A percentile compares a stretch with the other conserved stretches of the same genome.
These are phyloP conservation scores for Fagopyrum tataricum DNA, from an alignment of 148 eudicot genomes.

Conservation along the genomic window DNA sequence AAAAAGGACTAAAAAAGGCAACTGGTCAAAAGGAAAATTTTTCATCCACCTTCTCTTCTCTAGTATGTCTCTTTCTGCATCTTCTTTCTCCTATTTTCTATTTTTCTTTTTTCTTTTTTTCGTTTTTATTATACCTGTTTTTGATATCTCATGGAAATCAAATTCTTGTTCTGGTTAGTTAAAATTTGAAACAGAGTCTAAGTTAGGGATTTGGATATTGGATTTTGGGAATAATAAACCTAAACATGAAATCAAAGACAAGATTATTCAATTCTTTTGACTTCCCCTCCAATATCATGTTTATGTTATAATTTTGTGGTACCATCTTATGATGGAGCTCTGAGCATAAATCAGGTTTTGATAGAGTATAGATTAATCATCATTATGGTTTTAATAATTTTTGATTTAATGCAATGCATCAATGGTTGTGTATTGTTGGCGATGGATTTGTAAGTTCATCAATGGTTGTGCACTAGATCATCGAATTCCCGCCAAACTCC, in stretches of 20 bases:
- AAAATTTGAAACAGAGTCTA: not conserved
- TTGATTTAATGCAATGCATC: not conserved
- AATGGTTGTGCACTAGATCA: slow-evolving; percentile 7
- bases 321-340: not conserved
- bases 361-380: not conserved
- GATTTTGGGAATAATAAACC: not conserved
- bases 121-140: not conserved
- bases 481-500: slow-evolving; percentile 11
- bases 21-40: not conserved
- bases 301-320: not conserved
- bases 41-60: not conserved
- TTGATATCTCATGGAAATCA: not conserved
- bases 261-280: not conserved
- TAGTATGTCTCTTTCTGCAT: slow-evolving; percentile 3
- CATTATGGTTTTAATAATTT: not conserved
- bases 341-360: not conserved
- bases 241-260: not conserved
- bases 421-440: not conserved
- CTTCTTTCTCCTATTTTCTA: not conserved
- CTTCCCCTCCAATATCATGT: not conserved
- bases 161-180: not conserved
- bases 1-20: not conserved
- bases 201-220: not conserved
- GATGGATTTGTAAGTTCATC: not conserved
- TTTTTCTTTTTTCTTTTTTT: not conserved